phyloP scores from a whole-genome alignment of 2,329 filamentous ascomycete genomes.

The Xylariomycetidae sp. region DNA sequence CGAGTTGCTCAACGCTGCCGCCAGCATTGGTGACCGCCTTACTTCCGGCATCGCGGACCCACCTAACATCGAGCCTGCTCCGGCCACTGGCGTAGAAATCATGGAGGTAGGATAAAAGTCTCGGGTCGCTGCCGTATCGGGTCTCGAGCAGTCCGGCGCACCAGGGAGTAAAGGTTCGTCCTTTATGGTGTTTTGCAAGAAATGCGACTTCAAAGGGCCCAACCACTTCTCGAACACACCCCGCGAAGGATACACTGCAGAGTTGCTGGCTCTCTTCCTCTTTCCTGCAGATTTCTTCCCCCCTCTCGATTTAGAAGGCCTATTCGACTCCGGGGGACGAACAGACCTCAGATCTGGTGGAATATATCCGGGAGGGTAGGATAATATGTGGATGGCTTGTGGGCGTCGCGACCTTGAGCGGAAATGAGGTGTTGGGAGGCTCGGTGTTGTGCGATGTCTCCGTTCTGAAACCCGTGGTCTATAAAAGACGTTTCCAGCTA shows the following conservation, averaged over 20 bases:
- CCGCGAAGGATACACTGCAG: slow-evolving; percentile 24
- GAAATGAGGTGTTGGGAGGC: slow-evolving; percentile 38
- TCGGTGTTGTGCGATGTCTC: slow-evolving; percentile 15
- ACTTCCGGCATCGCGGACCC: slow-evolving; percentile 25
- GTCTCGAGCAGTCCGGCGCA: slow-evolving; percentile 12
- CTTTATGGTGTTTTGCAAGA: slow-evolving; percentile 15
- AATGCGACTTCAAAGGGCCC: slow-evolving; percentile 24
- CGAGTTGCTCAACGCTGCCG: slow-evolving; percentile 21
- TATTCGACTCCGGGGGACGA: slow-evolving; percentile 34
- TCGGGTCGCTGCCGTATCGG: slow-evolving; percentile 5
- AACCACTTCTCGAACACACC: slow-evolving; percentile 29
- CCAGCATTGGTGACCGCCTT: slow-evolving; percentile 19
- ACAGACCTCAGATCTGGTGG: slow-evolving; percentile 41
- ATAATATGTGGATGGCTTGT: slow-evolving; percentile 49
- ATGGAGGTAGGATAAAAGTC: slow-evolving; percentile 18
- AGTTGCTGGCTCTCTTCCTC: slow-evolving; percentile 14
- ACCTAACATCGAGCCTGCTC: slow-evolving; percentile 14
- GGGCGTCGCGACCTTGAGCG: slow-evolving; percentile 45
- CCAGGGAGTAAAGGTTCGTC: slow-evolving; percentile 6
- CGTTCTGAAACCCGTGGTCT: slow-evolving; percentile 20
- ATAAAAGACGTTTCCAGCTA: slow-evolving; percentile 24
- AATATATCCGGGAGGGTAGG: slow-evolving; percentile 38
- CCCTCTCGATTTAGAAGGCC: slow-evolving; percentile 13
- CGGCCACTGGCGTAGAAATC: slow-evolving; percentile 18
- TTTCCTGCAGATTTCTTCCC: slow-evolving; percentile 16